Base-by-base conservation (phyloP, 257 asterid genomes). In the Ligustrum vulgare region DNA sequence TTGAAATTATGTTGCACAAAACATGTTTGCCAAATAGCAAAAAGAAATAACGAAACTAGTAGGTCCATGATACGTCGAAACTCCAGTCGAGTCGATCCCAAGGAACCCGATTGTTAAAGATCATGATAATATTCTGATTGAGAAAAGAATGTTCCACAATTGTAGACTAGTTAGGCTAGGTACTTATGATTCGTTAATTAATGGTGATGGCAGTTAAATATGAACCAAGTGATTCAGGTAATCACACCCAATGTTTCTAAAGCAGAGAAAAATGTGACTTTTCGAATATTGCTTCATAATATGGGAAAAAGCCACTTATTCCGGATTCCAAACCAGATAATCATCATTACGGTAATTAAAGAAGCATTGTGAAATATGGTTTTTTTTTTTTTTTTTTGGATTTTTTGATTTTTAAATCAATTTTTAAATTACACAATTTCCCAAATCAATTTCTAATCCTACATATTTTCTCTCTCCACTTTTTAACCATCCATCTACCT, bases 281-380 rank as follows among this genome's bases (percentile, higher is more conserved):
- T 78, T 28, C 64, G 36, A 62, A 15, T 34, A 84, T 81, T 80
- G 80, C 74, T 76, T 77, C 78, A 80, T 80, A 58, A 82, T 78
- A 78, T 66, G 80, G 78, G 82, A 69, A 72, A 68, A 76, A 85
- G 85, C 90, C 90, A 79, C 72, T 80, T 71, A 85, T 82, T 78
- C 88, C 80, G 87, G 93, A 79, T 80, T 76, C 39, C 32, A 33
- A 79, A 72, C 72, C 82, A 76, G 80, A 70, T 75, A 2, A 77
- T 71, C 82, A 80, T 80, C 73, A 34, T 32, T 64, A 31, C 39
- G 3, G 39, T 77, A 69, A 75, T 49, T 81, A 45, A 76, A 70
- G 54, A 1, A 34, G 60, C 70, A 78, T 72, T 34, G 64, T 10
- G 8, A n/a, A n/a, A n/a, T n/a, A n/a, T n/a, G n/a, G n/a, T n/a